These are phyloP conservation scores for Bacidia gigantensis DNA, from an alignment of 495 filamentous ascomycete species.

Conservation along the genomic window DNA sequence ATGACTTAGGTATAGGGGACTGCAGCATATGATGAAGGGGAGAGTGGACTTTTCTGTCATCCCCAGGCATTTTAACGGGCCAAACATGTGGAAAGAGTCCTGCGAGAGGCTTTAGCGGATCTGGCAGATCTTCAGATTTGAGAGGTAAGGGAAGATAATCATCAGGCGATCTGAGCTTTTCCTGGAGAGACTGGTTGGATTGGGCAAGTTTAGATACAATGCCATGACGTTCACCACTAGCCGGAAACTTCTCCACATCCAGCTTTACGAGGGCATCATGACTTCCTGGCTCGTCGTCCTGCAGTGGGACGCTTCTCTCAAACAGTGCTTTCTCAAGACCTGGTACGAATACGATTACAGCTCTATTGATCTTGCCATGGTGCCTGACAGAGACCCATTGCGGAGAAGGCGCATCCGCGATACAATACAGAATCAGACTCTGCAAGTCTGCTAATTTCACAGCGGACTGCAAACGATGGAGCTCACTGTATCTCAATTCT, in stretches of 20 bases:
- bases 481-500: conserved; percentile 50
- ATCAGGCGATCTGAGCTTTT: conserved; percentile 30
- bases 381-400: conserved; percentile 78
- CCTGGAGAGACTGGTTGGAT: background rate
- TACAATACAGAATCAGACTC: conserved; percentile 69
- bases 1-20: conserved; percentile 48
- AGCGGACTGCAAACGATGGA: conserved; percentile 51
- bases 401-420: conserved; percentile 65
- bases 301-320: conserved; percentile 47
- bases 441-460: conserved; percentile 73
- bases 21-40: conserved; percentile 68
- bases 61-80: conserved; percentile 76
- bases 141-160: conserved; percentile 65
- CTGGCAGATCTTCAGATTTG: conserved; percentile 42
- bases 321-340: conserved; percentile 87
- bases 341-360: conserved; percentile 87
- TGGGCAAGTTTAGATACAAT: conserved; percentile 13
- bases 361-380: conserved; percentile 61
- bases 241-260: background rate
- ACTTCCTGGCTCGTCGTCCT: conserved; percentile 12
- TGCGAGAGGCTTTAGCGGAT: conserved; percentile 53
- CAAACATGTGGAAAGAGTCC: conserved; percentile 76
- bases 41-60: conserved; percentile 68
- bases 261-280: background rate
- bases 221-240: background rate